Base-by-base conservation (phyloP, 2,329 filamentous ascomycete species). In the Hypocreales sp. region DNA sequence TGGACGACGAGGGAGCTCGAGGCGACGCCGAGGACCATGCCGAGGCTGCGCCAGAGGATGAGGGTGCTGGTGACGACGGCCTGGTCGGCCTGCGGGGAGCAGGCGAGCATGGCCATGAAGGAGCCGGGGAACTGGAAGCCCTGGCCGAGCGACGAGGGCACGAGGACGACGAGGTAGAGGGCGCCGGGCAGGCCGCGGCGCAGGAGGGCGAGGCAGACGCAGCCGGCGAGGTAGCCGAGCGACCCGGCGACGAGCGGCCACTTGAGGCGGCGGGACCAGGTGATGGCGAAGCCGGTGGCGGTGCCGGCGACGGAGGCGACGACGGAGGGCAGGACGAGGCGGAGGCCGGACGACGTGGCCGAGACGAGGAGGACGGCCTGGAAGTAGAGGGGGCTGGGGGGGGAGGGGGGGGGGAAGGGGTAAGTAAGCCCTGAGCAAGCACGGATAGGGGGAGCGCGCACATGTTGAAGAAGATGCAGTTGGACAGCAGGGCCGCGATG, bases 11-110 rank as follows among this genome's bases (percentile, higher is more conserved):
- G 61, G 44, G 74, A 79, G 37, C 72, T 79, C 28, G 65, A 56
- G 1, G 79, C 72, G 24, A 86, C 67, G n/a, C 79, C 80, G 42
- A 84, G 61, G 1, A 86, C 78, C 30, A 64, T 67, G 6, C 79
- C 80, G 5, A 86, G 50, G 31, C 68, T 72, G 29, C 79, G 65
- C 70, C 76, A 83, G 12, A 86, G 54, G 12, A 77, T 65, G 33
- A 86, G 55, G 0, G 79, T 82, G 28, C 66, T 72, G 2, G 77
- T 79, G 9, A 73, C 71, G 22, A 79, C 72, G 10, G 75, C 75
- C 46, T 79, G 73, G 26, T 77, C 70, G 5, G 55, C 44, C 40
- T 76, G 70, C 5, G 60, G 49, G 23, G 64, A 70, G 2, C 65
- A 63, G 2, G 67, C 67, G 14, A 80, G 61, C 2, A 79, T 54